phyloP scores from a whole-genome alignment of 2,329 filamentous ascomycete species.

The Biscogniauxia marginata region DNA sequence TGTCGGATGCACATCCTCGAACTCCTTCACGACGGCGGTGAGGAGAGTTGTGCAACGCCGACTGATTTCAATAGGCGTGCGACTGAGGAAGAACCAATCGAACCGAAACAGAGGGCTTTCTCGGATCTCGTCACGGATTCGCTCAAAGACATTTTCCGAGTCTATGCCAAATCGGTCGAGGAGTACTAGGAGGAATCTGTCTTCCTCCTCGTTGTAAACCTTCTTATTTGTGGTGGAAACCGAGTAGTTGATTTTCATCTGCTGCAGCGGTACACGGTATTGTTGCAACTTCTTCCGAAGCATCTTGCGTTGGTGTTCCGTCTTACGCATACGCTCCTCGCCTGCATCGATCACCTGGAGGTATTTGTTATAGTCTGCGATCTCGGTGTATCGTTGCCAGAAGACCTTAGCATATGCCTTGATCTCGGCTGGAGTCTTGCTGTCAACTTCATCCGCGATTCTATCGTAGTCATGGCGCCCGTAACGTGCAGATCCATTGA shows the following conservation, averaged over 20 bases:
- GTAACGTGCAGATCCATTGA: slow-evolving; percentile 92
- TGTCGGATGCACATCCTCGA: slow-evolving; percentile 64
- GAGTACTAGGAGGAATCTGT: slow-evolving; percentile 90
- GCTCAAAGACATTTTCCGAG: slow-evolving; percentile 84
- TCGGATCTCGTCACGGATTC: slow-evolving; percentile 94
- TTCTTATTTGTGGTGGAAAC: slow-evolving; percentile 99
- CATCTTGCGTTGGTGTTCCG: slow-evolving; percentile 89
- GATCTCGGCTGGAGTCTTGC: slow-evolving; percentile 81
- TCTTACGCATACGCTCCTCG: slow-evolving; percentile 84
- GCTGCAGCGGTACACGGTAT: slow-evolving; percentile 95
- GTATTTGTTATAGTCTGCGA: slow-evolving; percentile 85
- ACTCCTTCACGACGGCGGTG: slow-evolving; percentile 92
- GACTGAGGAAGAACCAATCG: slow-evolving; percentile 98
- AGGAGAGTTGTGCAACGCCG: slow-evolving; percentile 91
- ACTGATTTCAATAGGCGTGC: slow-evolving; percentile 88
- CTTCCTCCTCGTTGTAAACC: slow-evolving; percentile 97
- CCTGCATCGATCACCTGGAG: slow-evolving; percentile 88
- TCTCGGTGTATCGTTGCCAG: slow-evolving; percentile 92
- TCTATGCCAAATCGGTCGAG: slow-evolving; percentile 91
- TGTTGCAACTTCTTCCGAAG: slow-evolving; percentile 92
- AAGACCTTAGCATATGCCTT: slow-evolving; percentile 92
- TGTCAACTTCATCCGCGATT: slow-evolving; percentile 88
- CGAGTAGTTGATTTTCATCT: slow-evolving; percentile 98
- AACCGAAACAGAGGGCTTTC: slow-evolving; percentile 95
- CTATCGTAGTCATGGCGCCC: slow-evolving; percentile 81